A percentile compares a stretch with the other conserved stretches of the same genome.
phyloP scores from a whole-genome alignment of 2,329 filamentous ascomycete genomes.

The Rutstroemia sp. region DNA sequence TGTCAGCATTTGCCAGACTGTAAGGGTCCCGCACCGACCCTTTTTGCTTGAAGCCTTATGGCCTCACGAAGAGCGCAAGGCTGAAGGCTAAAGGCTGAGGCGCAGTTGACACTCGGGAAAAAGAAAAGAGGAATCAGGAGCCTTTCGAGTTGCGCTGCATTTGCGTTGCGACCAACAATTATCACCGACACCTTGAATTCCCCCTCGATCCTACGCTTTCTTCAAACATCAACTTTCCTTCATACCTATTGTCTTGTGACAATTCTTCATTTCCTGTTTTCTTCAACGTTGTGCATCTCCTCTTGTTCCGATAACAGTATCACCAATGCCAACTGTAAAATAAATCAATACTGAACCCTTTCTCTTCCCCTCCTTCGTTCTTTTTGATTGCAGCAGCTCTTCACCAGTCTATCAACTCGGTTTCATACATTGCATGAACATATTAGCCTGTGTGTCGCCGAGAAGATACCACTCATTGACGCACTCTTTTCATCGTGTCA shows the following conservation, averaged over 20 bases:
- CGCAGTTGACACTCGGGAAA: too few relatives aligned
- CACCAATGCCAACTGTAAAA: conserved; percentile 2
- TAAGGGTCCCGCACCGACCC: too few relatives aligned
- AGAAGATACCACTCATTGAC: conserved; percentile 24
- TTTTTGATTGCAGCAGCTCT: neutral
- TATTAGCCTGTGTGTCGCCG: conserved; percentile 22
- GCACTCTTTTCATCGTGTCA: conserved; percentile 24
- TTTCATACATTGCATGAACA: conserved; percentile 27
- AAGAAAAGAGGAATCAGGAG: too few relatives aligned
- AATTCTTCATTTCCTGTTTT: neutral
- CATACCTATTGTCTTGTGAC: neutral
- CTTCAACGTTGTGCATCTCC: neutral
- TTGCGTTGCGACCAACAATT: too few relatives aligned
- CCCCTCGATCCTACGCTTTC: too few relatives aligned
- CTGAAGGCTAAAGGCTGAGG: too few relatives aligned
- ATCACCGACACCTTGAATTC: too few relatives aligned
- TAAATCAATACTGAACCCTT: neutral
- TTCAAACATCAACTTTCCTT: too few relatives aligned
- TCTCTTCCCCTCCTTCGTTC: neutral
- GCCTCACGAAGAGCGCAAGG: too few relatives aligned
- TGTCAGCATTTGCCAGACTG: too few relatives aligned
- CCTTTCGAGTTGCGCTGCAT: too few relatives aligned
- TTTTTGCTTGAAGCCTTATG: too few relatives aligned
- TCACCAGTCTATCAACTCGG: neutral
- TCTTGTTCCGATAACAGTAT: neutral